Conservation (phyloP, 2,329 filamentous ascomycete species). For the Bisporella sp. region DNA sequence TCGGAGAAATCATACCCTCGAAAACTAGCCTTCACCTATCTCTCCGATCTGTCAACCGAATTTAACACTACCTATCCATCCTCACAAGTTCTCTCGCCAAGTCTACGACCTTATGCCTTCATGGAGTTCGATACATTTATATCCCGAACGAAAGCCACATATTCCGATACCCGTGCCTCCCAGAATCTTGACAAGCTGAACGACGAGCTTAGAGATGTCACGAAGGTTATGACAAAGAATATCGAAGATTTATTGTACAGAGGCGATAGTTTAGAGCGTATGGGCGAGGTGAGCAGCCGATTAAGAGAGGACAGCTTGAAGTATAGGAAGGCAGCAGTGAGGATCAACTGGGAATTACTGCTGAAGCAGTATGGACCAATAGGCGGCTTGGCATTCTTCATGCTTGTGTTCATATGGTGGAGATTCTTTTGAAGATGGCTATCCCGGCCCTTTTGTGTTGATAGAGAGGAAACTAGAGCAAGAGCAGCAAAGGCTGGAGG, state of each 20-base stretch:
- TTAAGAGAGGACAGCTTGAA: constrained; percentile 90
- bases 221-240: constrained; percentile 99
- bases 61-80: constrained; percentile 80
- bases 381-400: constrained; percentile 71
- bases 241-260: constrained; percentile 96
- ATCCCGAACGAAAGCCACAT: constrained; percentile 83
- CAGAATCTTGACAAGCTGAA: constrained; percentile 94
- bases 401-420: constrained; percentile 85
- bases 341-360: constrained; percentile 97
- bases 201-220: constrained; percentile 94
- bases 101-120: constrained; percentile 86
- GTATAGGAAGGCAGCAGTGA: constrained; percentile 84
- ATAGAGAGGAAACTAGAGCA: too few relatives aligned
- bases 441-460: too few relatives aligned
- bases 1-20: constrained; percentile 91
- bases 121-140: constrained; percentile 99
- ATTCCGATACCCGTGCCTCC: constrained; percentile 83
- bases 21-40: constrained; percentile 97
- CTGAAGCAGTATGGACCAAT: constrained; percentile 96
- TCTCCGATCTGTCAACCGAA: constrained; percentile 83
- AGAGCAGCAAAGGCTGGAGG: too few relatives aligned
- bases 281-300: constrained; percentile 89
- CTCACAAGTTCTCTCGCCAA: constrained; percentile 64
- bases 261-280: constrained; percentile 88
- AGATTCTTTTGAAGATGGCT: constrained; percentile 65